Evolutionary conservation across 441 rosid genomes (phyloP).

Genomic region (Macaranga tanarius): DNA sequence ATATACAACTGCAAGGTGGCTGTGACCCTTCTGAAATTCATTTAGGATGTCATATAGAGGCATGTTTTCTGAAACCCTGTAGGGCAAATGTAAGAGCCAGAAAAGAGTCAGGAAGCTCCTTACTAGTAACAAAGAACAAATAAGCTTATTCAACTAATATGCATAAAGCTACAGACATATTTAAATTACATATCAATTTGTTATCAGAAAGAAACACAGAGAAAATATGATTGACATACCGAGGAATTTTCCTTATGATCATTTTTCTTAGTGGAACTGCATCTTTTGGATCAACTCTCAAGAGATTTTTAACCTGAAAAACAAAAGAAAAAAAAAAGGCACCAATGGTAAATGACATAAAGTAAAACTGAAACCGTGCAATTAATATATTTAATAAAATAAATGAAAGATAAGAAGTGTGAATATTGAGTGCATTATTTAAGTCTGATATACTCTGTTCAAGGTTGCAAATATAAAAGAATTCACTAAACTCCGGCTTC

Average conservation of each 20-base stretch:
- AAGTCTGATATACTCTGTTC: background rate
- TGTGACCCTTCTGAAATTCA: constrained; percentile 94
- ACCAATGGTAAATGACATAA: background rate
- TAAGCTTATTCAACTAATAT: constrained; percentile 3
- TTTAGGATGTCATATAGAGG: constrained; percentile 88
- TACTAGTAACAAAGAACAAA: background rate
- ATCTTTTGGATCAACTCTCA: constrained; percentile 65
- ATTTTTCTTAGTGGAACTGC: constrained; percentile 77
- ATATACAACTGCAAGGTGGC: constrained; percentile 90
- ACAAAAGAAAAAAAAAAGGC: constrained; percentile 3
- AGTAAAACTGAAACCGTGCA: background rate
- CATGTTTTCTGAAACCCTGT: constrained; percentile 82
- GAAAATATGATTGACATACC: constrained; percentile 40
- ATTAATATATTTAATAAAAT: background rate
- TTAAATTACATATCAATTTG: background rate
- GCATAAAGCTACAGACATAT: background rate
- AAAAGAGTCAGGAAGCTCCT: constrained; percentile 18
- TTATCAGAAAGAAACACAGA: background rate
- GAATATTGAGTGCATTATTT: background rate
- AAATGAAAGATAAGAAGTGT: background rate
- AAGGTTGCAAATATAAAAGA: background rate
- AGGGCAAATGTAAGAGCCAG: constrained; percentile 20
- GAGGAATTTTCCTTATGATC: constrained; percentile 81
- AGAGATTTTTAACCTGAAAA: constrained; percentile 74
- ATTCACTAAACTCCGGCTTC: too few species aligned